Conservation (phyloP, 495 filamentous ascomycete species). For the Xanthoparmelia taractica region DNA sequence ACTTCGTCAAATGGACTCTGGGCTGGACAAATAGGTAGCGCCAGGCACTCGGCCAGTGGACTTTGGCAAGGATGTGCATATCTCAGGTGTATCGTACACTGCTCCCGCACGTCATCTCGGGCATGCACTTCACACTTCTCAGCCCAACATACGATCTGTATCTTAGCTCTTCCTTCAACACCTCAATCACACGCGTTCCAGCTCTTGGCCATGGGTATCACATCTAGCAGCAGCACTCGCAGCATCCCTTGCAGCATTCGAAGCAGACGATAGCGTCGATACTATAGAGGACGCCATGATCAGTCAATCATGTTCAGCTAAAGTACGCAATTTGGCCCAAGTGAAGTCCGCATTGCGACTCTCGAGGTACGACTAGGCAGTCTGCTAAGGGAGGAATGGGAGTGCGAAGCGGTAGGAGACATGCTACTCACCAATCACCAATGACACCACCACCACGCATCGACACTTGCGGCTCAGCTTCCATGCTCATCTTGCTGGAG, state of each 20-base stretch:
- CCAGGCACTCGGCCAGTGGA: neutral
- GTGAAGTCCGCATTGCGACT: too few species aligned
- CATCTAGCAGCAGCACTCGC: constrained; percentile 3
- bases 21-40: too few species aligned
- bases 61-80: neutral
- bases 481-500: neutral
- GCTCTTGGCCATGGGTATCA: neutral
- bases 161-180: neutral
- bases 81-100: neutral
- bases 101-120: neutral
- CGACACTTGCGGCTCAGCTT: neutral
- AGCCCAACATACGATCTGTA: neutral
- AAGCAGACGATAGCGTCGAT: constrained; percentile 6
- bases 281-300: neutral
- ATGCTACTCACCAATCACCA: neutral
- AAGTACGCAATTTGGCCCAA: too few species aligned
- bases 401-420: neutral
- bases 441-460: constrained; percentile 1
- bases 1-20: too few species aligned
- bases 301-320: neutral
- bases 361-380: too few species aligned
- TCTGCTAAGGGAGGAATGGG: neutral
- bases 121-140: neutral
- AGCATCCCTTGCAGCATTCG: constrained; percentile 7
- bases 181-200: neutral